Evolutionary conservation across 176 grass and related monocot species (phyloP).

Genomic region (Tuctoria greenei): DNA sequence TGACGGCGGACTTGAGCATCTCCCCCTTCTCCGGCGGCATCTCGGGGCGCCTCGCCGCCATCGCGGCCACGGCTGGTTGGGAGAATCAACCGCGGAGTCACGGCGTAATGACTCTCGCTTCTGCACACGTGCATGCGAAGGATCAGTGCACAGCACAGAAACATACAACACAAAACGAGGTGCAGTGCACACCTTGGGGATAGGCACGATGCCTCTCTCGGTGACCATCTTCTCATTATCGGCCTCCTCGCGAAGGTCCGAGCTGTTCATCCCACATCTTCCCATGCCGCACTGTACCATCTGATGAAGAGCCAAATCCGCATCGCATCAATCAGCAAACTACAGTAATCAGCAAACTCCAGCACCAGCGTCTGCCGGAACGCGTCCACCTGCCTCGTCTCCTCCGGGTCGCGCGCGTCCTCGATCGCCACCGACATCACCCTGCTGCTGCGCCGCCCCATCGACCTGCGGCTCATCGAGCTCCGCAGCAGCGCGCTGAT

Average conservation of each 20-base stretch:
- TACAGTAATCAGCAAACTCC: constrained; percentile 79
- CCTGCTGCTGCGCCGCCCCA: constrained; percentile 88
- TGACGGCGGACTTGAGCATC: constrained; percentile 56
- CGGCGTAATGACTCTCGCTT: constrained; percentile 55
- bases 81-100: constrained; percentile 25
- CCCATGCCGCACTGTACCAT: constrained; percentile 87
- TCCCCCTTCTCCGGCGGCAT: constrained; percentile 72
- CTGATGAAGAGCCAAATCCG: constrained; percentile 57
- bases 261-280: constrained; percentile 59
- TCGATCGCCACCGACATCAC: constrained; percentile 92
- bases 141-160: not conserved
- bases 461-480: constrained; percentile 55
- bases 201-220: constrained; percentile 59
- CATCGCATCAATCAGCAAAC: not conserved
- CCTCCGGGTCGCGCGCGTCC: constrained; percentile 86
- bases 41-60: constrained; percentile 41
- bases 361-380: constrained; percentile 91
- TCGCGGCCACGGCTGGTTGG: constrained; percentile 46
- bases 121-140: not conserved
- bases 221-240: constrained; percentile 80
- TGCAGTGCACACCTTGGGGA: constrained; percentile 44
- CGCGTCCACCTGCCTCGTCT: constrained; percentile 85
- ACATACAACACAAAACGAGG: not conserved
- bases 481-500: constrained; percentile 74
- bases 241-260: constrained; percentile 29